phyloP scores from a whole-genome alignment of 2,329 filamentous ascomycete species.

The Colletotrichum lindemuthianum region DNA sequence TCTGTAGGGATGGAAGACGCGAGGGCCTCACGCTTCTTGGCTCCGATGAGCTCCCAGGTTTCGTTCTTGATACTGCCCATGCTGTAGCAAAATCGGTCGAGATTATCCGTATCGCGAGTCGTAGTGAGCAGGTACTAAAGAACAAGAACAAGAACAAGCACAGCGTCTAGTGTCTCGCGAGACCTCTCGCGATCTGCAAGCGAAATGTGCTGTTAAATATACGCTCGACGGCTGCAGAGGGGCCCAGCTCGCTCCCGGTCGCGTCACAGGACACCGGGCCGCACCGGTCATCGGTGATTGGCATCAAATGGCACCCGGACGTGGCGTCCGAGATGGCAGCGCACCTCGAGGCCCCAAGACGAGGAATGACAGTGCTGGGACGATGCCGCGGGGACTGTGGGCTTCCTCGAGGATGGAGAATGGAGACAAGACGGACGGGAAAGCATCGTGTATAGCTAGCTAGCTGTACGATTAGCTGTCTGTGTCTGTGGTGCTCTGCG shows the following conservation, averaged over 20 bases:
- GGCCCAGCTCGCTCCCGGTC: conserved; percentile 1
- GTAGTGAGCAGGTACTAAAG: no score
- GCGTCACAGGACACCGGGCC: conserved; percentile 4
- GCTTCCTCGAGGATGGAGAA: no score
- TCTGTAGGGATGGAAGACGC: conserved; percentile 63
- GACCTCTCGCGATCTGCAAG: background rate
- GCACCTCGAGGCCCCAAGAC: background rate
- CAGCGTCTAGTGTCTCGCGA: background rate
- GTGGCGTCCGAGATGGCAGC: conserved; percentile 3
- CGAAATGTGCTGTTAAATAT: conserved; percentile 26
- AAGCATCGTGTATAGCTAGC: background rate
- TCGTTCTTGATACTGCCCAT: conserved; percentile 32
- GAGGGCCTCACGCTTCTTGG: conserved; percentile 55
- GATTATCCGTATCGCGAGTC: background rate
- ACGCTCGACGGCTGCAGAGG: background rate
- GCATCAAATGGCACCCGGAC: background rate
- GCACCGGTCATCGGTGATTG: conserved; percentile 20
- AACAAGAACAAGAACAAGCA: background rate
- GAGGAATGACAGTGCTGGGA: background rate
- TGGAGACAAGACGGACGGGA: conserved; percentile 29
- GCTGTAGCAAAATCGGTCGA: background rate
- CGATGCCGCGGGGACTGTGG: conserved; percentile 30
- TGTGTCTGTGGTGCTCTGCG: no score
- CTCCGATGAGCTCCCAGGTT: conserved; percentile 53
- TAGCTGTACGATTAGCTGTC: no score